A percentile compares a stretch with the other conserved stretches of the same genome.
These are phyloP conservation scores for Senecio squalidus DNA, from an alignment of 140 eudicot genomes.

Conservation along the genomic window DNA sequence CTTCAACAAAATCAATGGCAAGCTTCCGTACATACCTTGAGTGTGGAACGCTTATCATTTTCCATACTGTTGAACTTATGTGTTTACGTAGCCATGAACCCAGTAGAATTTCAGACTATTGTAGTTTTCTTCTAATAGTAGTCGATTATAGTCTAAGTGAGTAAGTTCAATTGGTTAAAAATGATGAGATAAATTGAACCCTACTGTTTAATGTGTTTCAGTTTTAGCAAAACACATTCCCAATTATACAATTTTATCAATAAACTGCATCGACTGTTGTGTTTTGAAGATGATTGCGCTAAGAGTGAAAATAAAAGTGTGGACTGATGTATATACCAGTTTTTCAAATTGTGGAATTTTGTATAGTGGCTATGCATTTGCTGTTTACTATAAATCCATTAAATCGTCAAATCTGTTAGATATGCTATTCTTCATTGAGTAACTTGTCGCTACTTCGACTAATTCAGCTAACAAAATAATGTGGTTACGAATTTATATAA, in stretches of 20 bases:
- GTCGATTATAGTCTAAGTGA: neutral
- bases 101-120: neutral
- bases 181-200: neutral
- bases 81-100: neutral
- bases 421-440: neutral
- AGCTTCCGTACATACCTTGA: neutral
- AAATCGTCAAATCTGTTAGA: slow-evolving; percentile 1
- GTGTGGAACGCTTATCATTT: neutral
- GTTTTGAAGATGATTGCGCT: no score
- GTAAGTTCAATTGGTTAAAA: neutral
- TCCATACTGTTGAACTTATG: neutral
- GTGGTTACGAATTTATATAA: neutral
- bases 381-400: neutral
- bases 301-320: no score
- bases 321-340: no score
- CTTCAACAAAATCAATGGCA: slow-evolving; percentile 1
- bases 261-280: no score
- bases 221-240: neutral
- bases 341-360: neutral
- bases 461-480: slow-evolving; percentile 8
- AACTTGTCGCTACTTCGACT: neutral
- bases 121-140: neutral
- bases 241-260: no score
- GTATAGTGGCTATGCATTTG: neutral
- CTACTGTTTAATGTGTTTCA: neutral